Evolutionary conservation across 1,139 yeast genomes (phyloP).

Genomic region (Protomyces inouyei): DNA sequence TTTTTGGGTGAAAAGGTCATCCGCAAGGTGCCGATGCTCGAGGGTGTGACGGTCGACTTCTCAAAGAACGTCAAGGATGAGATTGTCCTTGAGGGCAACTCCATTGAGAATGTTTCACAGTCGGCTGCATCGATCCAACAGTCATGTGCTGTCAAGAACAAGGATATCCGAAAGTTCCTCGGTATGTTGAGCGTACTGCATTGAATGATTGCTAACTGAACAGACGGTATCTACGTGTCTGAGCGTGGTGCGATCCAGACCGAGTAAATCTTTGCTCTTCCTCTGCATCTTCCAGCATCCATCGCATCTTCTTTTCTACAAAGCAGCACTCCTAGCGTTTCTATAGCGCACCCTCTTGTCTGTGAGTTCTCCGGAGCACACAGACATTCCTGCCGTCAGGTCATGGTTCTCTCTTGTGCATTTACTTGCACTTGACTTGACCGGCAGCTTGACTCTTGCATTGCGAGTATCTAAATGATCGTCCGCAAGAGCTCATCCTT

Average conservation of each 20-base stretch:
- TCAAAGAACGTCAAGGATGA: conserved; percentile 91
- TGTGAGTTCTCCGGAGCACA: background rate
- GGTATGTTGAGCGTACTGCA: conserved; percentile 38
- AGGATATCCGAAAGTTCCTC: conserved; percentile 99
- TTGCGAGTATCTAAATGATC: conserved; percentile 1
- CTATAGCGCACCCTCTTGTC: background rate
- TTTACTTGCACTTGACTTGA: background rate
- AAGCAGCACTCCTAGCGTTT: background rate
- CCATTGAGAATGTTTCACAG: conserved; percentile 96
- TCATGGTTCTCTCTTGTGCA: background rate
- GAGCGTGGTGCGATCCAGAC: conserved; percentile 84
- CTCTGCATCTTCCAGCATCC: background rate
- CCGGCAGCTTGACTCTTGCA: background rate
- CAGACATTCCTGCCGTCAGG: background rate
- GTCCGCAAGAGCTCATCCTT: background rate
- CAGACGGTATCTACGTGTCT: conserved; percentile 67
- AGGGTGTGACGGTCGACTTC: conserved; percentile 83
- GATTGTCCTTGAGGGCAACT: conserved; percentile 88
- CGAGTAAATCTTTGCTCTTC: conserved; percentile 40
- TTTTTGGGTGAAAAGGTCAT: conserved; percentile 98
- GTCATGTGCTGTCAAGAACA: conserved; percentile 98
- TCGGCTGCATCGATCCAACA: conserved; percentile 98
- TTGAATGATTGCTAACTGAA: background rate
- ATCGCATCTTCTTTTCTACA: background rate
- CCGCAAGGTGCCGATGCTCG: conserved; percentile 75